Percentiles rank a stretch among this genome's conserved stretches.
phyloP scores from a whole-genome alignment of 1,284 basidiomycete species.

The Anthracocystis panici-leucophaei region DNA sequence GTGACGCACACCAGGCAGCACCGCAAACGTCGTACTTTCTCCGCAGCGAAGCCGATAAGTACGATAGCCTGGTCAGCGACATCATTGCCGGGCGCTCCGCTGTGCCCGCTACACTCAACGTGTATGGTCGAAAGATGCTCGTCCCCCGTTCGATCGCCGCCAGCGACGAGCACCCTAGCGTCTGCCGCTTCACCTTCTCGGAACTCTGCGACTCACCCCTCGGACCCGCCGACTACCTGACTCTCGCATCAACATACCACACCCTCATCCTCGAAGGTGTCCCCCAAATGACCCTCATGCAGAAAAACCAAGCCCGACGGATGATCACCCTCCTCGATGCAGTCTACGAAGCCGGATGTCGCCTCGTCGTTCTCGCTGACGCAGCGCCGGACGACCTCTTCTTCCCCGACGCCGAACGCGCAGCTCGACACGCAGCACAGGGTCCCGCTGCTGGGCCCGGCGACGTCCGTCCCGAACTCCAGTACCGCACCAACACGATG shows the following conservation, averaged over 20 bases:
- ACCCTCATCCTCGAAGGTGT: constrained; percentile 76
- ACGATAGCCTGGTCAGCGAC: constrained; percentile 15
- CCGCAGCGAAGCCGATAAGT: constrained; percentile 44
- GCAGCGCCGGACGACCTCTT: constrained; percentile 74
- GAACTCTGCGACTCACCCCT: constrained; percentile 78
- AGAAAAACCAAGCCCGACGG: constrained; percentile 79
- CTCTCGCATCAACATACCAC: constrained; percentile 75
- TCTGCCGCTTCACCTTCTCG: constrained; percentile 75
- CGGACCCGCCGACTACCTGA: constrained; percentile 79
- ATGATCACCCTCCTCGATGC: constrained; percentile 81
- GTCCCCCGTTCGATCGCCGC: constrained; percentile 72
- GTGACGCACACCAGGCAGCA: not conserved
- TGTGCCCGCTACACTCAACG: constrained; percentile 63
- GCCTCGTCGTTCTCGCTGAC: constrained; percentile 72
- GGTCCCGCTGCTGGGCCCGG: constrained; percentile 49
- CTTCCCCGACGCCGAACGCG: constrained; percentile 72
- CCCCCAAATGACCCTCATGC: constrained; percentile 74
- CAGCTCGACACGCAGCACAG: constrained; percentile 27
- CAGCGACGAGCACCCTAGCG: constrained; percentile 58
- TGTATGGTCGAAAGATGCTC: constrained; percentile 74
- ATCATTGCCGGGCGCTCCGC: constrained; percentile 24
- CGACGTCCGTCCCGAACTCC: constrained; percentile 34
- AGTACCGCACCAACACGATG: constrained; percentile 8
- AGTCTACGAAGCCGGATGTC: constrained; percentile 72
- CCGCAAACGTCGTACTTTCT: constrained; percentile 49